Conservation (phyloP, 2,329 filamentous ascomycete genomes). For the Penicillium sp. region DNA sequence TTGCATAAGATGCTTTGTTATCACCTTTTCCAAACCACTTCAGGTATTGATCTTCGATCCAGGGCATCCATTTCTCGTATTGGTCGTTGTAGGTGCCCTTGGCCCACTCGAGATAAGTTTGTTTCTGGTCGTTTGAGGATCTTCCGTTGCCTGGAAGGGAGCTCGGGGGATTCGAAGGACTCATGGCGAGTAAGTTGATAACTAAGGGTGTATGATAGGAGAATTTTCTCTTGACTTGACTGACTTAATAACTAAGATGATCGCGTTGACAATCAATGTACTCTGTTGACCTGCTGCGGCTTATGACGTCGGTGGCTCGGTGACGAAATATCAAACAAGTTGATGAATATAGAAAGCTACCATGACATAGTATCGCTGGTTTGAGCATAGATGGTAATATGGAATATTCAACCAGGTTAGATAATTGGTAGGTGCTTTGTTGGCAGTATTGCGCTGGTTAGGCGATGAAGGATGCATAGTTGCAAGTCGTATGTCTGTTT, state of each 20-base stretch:
- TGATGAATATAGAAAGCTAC: neutral
- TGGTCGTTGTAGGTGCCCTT: constrained; percentile 57
- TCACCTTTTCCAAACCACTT: constrained; percentile 61
- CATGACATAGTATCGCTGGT: neutral
- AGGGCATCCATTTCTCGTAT: constrained; percentile 63
- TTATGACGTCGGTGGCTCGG: constrained; percentile 12
- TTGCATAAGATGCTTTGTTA: constrained; percentile 61
- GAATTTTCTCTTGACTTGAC: neutral
- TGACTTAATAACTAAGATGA: neutral
- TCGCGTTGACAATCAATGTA: neutral
- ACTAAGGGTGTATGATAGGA: neutral
- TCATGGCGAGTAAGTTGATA: neutral
- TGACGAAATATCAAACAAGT: neutral
- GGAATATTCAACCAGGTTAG: neutral
- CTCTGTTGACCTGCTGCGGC: neutral
- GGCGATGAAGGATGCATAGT: neutral
- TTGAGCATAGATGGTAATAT: neutral
- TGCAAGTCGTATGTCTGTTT: neutral
- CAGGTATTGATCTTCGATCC: constrained; percentile 63
- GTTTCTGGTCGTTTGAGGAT: constrained; percentile 26
- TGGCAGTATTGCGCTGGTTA: neutral
- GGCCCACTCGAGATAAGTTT: constrained; percentile 48
- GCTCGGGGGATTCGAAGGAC: neutral
- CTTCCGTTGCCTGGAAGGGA: neutral
- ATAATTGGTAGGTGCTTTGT: neutral